phyloP scores from a whole-genome alignment of 768 basidiomycete genomes.

The Russula griseocarnosa region DNA sequence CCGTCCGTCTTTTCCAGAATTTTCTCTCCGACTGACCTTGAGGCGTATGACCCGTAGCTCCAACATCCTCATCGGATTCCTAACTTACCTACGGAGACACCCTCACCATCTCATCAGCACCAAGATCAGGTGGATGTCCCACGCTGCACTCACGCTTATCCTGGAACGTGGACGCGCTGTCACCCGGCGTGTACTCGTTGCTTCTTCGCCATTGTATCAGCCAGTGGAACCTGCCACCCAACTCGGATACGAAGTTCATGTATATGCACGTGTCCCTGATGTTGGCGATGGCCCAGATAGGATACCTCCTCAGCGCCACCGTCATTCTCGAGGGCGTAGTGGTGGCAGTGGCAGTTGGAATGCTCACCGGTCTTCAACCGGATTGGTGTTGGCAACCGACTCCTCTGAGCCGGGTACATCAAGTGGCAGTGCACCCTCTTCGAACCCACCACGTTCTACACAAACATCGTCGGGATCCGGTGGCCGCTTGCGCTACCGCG shows the following conservation, averaged over 20 bases:
- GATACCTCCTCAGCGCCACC: slow-evolving; percentile 35
- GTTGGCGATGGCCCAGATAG: slow-evolving; percentile 60
- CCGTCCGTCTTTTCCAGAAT: slow-evolving; percentile 17
- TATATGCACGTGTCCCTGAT: slow-evolving; percentile 70
- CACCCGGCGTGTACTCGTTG: slow-evolving; percentile 68
- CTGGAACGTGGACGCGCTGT: slow-evolving; percentile 79
- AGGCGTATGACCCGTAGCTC: slow-evolving; percentile 47
- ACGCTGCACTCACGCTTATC: slow-evolving; percentile 70
- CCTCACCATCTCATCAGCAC: slow-evolving; percentile 38
- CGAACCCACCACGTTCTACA: slow-evolving; percentile 24
- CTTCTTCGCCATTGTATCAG: slow-evolving; percentile 82
- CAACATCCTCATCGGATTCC: slow-evolving; percentile 80
- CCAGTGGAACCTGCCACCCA: slow-evolving; percentile 67
- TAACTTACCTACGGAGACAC: slow-evolving; percentile 63
- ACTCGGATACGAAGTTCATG: slow-evolving; percentile 69
- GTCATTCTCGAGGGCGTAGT: slow-evolving; percentile 28
- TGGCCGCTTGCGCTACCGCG: slow-evolving; percentile 61
- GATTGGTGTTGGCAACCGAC: slow-evolving; percentile 34
- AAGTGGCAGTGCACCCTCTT: slow-evolving; percentile 27
- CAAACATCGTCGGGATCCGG: slow-evolving; percentile 27
- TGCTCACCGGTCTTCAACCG: slow-evolving; percentile 24
- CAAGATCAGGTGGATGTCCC: slow-evolving; percentile 57
- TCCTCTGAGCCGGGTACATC: slow-evolving; percentile 32
- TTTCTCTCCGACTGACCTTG: neutral
- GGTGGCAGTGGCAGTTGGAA: slow-evolving; percentile 26